These are phyloP conservation scores for Agroathelia rolfsii DNA, from an alignment of 1,284 basidiomycete species.

Conservation along the genomic window DNA sequence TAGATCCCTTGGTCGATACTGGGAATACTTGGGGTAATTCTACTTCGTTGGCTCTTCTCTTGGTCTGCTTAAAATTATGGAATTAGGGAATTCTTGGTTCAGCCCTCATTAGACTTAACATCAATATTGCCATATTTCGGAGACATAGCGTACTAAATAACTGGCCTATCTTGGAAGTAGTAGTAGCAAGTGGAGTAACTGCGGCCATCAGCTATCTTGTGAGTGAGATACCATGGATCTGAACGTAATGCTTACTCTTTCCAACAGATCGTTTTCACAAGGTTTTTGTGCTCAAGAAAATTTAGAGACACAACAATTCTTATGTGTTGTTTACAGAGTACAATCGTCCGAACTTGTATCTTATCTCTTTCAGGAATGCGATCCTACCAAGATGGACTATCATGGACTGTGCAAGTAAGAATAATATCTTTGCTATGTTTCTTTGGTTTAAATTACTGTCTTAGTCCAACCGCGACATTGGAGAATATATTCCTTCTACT, in stretches of 20 bases:
- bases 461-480: constrained; percentile 50
- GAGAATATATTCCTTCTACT: constrained; percentile 59
- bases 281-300: constrained; percentile 20
- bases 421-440: neutral
- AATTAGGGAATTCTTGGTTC: constrained; percentile 53
- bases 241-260: constrained; percentile 1
- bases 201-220: constrained; percentile 61
- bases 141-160: constrained; percentile 44
- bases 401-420: constrained; percentile 68
- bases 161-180: constrained; percentile 58
- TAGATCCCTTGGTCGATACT: constrained; percentile 60
- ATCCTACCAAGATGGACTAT: constrained; percentile 51
- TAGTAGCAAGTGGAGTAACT: constrained; percentile 52
- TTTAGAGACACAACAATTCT: neutral
- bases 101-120: constrained; percentile 55
- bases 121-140: constrained; percentile 51
- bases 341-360: constrained; percentile 63
- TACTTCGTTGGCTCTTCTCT: neutral
- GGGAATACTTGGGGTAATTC: constrained; percentile 47
- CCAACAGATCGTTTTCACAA: constrained; percentile 39
- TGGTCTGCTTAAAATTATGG: constrained; percentile 2
- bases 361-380: constrained; percentile 67
- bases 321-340: constrained; percentile 29
- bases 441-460: neutral
- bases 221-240: constrained; percentile 11